phyloP scores from a whole-genome alignment of 331 rosid genomes.

The Dryas integrifolia region DNA sequence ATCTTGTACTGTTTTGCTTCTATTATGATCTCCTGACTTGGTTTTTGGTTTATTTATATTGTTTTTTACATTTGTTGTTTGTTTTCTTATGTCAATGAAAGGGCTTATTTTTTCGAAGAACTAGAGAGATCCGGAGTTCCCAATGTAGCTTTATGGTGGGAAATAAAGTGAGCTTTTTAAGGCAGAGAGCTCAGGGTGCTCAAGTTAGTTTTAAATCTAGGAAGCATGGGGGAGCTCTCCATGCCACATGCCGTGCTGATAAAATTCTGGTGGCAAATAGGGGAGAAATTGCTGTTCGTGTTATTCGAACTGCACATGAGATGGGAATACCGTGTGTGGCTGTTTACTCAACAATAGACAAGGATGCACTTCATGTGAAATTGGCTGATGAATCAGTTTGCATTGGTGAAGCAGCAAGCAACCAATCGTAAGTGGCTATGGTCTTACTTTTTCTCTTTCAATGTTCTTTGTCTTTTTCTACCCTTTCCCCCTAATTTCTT shows the following conservation, averaged over 20 bases:
- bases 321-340: conserved; percentile 83
- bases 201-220: conserved; percentile 32
- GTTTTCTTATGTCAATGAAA: conserved; percentile 28
- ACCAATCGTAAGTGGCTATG: conserved; percentile 45
- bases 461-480: background rate
- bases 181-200: conserved; percentile 45
- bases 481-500: background rate
- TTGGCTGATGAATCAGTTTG: conserved; percentile 77
- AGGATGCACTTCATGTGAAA: conserved; percentile 78
- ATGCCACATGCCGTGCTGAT: conserved; percentile 40
- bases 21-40: background rate
- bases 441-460: background rate
- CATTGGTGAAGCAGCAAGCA: conserved; percentile 80
- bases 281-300: conserved; percentile 96
- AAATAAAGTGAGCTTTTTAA: conserved; percentile 46
- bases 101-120: conserved; percentile 57
- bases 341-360: conserved; percentile 62
- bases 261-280: conserved; percentile 84
- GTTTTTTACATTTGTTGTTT: background rate
- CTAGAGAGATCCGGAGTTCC: conserved; percentile 50
- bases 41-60: background rate
- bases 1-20: background rate
- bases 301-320: conserved; percentile 94
- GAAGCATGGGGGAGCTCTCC: conserved; percentile 36
- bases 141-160: conserved; percentile 65